Percentiles rank a stretch among this genome's conserved stretches.
These are phyloP conservation scores for Trichocladium antarcticum DNA, from an alignment of 495 filamentous ascomycete genomes.

Conservation along the genomic window DNA sequence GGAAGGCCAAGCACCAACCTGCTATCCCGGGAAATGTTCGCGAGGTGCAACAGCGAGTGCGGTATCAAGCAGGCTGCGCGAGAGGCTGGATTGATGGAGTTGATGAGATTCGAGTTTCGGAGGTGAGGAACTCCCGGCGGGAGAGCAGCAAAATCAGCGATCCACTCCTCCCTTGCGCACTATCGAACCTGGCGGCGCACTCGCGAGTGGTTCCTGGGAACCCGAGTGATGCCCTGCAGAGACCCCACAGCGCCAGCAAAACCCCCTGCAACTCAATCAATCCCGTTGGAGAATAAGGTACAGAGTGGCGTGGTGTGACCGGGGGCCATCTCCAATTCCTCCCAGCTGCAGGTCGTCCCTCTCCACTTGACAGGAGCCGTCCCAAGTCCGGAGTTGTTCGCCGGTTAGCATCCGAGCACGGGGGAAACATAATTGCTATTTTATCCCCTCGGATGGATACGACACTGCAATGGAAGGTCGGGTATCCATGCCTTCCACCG, in stretches of 20 bases:
- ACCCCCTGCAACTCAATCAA: too few species aligned
- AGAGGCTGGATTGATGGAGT: too few species aligned
- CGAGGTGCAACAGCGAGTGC: background rate
- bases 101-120: background rate
- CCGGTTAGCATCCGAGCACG: too few species aligned
- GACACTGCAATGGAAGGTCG: too few species aligned
- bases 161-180: slow-evolving; percentile 11
- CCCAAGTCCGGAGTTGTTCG: background rate
- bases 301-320: background rate
- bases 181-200: slow-evolving; percentile 2
- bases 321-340: background rate
- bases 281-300: too few species aligned
- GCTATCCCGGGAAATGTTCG: too few species aligned
- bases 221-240: slow-evolving; percentile 5
- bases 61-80: background rate
- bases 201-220: slow-evolving; percentile 11
- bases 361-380: background rate
- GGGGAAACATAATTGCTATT: too few species aligned
- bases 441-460: too few species aligned
- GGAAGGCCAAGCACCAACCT: too few species aligned
- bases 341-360: background rate
- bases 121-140: slow-evolving; percentile 1
- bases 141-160: slow-evolving; percentile 12
- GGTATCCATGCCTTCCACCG: too few species aligned
- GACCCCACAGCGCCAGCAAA: background rate